A percentile compares a stretch with the other conserved stretches of the same genome.
Conservation (phyloP, 805 yeast species). For the Starmerella stellata region DNA sequence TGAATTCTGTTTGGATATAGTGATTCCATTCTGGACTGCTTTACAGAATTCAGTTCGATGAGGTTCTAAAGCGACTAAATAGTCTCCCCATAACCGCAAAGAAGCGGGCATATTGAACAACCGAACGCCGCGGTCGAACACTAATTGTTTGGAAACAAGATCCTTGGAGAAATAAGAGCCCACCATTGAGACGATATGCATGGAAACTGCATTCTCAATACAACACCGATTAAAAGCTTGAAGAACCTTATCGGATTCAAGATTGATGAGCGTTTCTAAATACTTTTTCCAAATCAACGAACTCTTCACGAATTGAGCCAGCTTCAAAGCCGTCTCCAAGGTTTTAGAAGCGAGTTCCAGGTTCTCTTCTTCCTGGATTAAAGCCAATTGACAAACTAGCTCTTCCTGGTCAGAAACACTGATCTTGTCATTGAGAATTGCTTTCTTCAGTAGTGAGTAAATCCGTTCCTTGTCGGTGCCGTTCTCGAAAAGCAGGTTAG, state of each 20-base stretch:
- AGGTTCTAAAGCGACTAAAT: neutral
- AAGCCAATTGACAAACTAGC: constrained; percentile 5
- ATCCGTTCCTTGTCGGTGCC: constrained; percentile 5
- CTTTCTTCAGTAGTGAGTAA: neutral
- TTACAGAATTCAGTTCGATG: neutral
- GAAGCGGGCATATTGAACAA: constrained; percentile 7
- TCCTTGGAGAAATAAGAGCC: constrained; percentile 4
- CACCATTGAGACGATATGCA: constrained; percentile 6
- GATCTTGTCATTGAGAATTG: neutral
- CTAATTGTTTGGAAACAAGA: constrained; percentile 4
- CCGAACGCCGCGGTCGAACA: constrained; percentile 8
- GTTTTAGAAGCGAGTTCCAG: neutral
- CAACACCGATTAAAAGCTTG: constrained; percentile 9
- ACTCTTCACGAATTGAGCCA: neutral
- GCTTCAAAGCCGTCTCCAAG: constrained; percentile 1
- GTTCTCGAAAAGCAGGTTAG: constrained; percentile 6
- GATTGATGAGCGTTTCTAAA: constrained; percentile 3
- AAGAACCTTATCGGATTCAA: constrained; percentile 1
- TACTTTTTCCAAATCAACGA: constrained; percentile 8
- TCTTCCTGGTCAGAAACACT: neutral
- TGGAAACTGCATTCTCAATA: constrained; percentile 2
- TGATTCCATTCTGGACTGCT: neutral
- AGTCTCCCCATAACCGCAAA: constrained; percentile 9
- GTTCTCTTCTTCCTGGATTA: neutral
- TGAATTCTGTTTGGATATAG: neutral